Percentiles rank a stretch among this genome's conserved stretches.
These are phyloP conservation scores for Botrytis byssoidea DNA, from an alignment of 2,329 filamentous ascomycete genomes.

Conservation along the genomic window DNA sequence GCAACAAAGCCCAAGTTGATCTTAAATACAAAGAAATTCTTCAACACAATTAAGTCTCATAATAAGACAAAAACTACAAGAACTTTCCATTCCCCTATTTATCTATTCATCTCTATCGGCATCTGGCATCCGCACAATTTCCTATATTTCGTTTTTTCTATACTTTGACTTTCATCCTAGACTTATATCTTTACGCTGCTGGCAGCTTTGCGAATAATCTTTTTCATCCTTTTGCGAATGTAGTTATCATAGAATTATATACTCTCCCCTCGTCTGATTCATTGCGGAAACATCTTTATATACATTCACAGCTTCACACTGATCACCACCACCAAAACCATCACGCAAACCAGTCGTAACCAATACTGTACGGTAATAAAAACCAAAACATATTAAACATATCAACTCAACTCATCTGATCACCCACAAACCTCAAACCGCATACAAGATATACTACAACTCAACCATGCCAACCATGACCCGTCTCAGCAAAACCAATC, in stretches of 20 bases:
- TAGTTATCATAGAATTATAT: background rate
- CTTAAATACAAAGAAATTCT: background rate
- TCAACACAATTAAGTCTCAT: constrained; percentile 8
- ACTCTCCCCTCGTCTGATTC: background rate
- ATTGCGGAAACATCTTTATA: constrained; percentile 4
- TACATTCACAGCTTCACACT: constrained; percentile 10
- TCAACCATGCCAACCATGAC: constrained; percentile 1
- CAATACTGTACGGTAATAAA: background rate
- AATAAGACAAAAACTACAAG: constrained; percentile 17
- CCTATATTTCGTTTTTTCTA: background rate
- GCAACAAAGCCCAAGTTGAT: background rate
- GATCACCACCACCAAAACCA: too few species aligned
- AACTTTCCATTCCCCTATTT: constrained; percentile 9
- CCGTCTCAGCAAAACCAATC: constrained; percentile 40
- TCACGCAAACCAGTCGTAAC: background rate
- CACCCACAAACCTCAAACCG: background rate
- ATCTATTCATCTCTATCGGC: constrained; percentile 6
- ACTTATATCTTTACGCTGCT: constrained; percentile 29
- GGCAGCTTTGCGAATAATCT: constrained; percentile 30
- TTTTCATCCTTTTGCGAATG: constrained; percentile 10
- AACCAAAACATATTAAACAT: background rate
- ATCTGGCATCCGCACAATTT: constrained; percentile 13
- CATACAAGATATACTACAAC: background rate
- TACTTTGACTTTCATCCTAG: constrained; percentile 3
- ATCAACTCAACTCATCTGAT: background rate